Evolutionary conservation across 768 basidiomycete genomes (phyloP), one percentile per base, ranked within the genome.

Genomic region (Serpula lacrymans): DNA sequence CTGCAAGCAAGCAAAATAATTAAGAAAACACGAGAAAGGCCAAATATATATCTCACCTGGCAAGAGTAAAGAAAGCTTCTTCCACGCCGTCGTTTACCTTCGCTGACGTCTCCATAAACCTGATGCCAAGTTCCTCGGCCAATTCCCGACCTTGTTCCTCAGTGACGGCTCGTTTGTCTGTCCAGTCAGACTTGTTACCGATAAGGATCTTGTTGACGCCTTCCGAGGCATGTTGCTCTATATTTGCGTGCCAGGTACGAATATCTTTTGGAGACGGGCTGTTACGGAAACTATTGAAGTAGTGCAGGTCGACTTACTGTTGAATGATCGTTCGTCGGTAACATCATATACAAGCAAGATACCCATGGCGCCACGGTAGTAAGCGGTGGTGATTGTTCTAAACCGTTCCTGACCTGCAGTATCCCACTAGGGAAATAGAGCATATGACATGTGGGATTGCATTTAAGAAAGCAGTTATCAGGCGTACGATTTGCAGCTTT

Each of bases 171-270:
- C 86, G 82, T 71, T 96, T 97, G 66, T 97, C 95, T 41, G 84
- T 82, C 92, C 94, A 96, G 64, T 99, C 96, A 31, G 88, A 97
- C 67, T 99, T 99, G 74, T 99, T 99, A 27, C 96, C 96, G 50
- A 98, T 89, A 38, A 98, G 81, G 46, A 99, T 90, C 80, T 98
- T 98, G 81, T 98, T 98, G 49, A 98, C 96, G 26, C 92, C 93
- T 51, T 98, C 92, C 1, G 95, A 96, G 26, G 96, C 96, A 60
- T 98, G 94, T 60, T 97, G 95, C 66, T 98, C 96, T 50, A 98
- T 93, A 62, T 97, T 97, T 25, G 85, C 68, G 65, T 97, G 90
- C 96, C 96, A 98, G 50, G 91, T 95, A 51, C 93, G 89, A 64
- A 98, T 94, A 70, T 98, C 95, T 97, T 57, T 25, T 50, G 2